Base-by-base conservation (phyloP, 768 basidiomycete genomes). In the Leccinellum albellum region DNA sequence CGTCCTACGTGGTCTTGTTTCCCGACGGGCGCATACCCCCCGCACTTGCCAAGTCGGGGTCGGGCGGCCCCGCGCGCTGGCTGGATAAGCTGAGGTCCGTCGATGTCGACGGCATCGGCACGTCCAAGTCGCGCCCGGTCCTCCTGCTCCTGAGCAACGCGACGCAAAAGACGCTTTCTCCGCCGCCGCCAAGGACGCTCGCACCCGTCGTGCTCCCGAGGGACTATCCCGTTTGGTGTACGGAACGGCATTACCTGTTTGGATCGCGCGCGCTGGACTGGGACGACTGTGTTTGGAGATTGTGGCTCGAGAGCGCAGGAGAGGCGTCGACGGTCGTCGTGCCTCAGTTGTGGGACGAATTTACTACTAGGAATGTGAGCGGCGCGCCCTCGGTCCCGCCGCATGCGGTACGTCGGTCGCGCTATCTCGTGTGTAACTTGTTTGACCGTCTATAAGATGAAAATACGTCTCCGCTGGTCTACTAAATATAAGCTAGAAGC, bases 251-350 rank as follows among this genome's bases (percentile, higher is more conserved):
- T 55, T 80, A 82, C 57, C 61, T 78, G 17, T 66, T 70, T 47
- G 67, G 70, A 32, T 76, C 79, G 23, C 82, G 84, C 21, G 57
- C 62, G 1, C 68, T 75, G 4, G 83, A 86, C 56, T 88, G 86
- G 86, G 74, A 78, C 32, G 82, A 85, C 56, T 88, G 86, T 65
- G 68, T 87, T 14, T 88, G 86, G 85, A 82, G 84, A 62, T 57
- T 86, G 55, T 81, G 81, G 74, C 74, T 87, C 26, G 80, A 83
- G 54, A 78, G 74, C 54, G 78, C 76, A 33, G 85, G 84, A 14
- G 70, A 70, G 13, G 67, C 74, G 6, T 58, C 63, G 49, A 63
- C 63, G 35, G 50, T 71, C 15, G 46, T 20, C 1, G 32, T 60
- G 2, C 62, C 65, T 24, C 60, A 31, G n/a, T 31, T 60, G n/a